Percentiles rank a stretch among this genome's conserved stretches.
Conservation (phyloP, 108 stramenopile genomes). For the Skeletonema potamos region DNA sequence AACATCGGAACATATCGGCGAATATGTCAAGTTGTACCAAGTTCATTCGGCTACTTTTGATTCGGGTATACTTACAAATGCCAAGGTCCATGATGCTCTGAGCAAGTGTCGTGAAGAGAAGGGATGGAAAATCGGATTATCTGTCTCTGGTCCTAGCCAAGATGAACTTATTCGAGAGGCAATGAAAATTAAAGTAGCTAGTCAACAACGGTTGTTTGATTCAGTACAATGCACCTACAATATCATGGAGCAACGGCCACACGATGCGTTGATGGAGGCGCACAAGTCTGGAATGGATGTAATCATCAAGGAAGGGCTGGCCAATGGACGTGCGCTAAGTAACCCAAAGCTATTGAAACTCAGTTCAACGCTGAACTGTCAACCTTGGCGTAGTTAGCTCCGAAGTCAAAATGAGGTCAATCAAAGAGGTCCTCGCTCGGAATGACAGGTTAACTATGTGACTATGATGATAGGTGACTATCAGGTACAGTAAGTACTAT, state of each 20-base stretch:
- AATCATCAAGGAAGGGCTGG: constrained; percentile 83
- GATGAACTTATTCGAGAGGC: constrained; percentile 59
- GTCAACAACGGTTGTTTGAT: constrained; percentile 58
- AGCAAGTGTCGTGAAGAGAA: constrained; percentile 47
- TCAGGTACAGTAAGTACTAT: too few relatives aligned
- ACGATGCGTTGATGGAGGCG: constrained; percentile 52
- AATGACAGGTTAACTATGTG: too few relatives aligned
- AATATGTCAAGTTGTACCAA: constrained; percentile 73
- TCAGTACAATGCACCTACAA: constrained; percentile 87
- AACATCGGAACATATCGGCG: constrained; percentile 52
- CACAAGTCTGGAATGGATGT: constrained; percentile 64
- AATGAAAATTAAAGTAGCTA: constrained; percentile 46
- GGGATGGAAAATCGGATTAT: constrained; percentile 74
- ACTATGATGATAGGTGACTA: too few relatives aligned
- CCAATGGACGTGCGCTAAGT: constrained; percentile 65
- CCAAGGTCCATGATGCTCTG: constrained; percentile 57
- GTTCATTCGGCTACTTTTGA: constrained; percentile 85
- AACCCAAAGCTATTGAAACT: constrained; percentile 37
- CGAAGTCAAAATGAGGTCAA: too few relatives aligned
- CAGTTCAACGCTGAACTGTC: constrained; percentile 43
- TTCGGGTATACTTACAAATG: constrained; percentile 64
- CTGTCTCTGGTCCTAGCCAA: constrained; percentile 68
- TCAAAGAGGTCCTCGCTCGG: too few relatives aligned
- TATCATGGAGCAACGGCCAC: constrained; percentile 68
- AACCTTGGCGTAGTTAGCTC: too few relatives aligned